A percentile compares a stretch with the other conserved stretches of the same genome.
Evolutionary conservation across 306 rosid genomes (phyloP).

Genomic region (Coriaria nepalensis): DNA sequence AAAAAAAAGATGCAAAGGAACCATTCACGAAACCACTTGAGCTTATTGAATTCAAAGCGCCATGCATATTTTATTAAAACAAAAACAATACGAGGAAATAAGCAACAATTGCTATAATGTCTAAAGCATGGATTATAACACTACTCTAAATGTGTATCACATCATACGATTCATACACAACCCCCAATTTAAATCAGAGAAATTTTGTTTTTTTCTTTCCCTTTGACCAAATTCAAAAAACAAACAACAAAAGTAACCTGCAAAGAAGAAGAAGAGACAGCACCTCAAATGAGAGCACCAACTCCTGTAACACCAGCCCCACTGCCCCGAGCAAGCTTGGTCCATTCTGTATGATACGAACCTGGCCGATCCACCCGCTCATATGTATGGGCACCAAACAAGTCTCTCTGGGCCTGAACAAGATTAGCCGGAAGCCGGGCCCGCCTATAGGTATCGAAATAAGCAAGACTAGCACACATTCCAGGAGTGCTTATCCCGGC

Average conservation of each 20-base stretch:
- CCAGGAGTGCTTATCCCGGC: conserved; percentile 91
- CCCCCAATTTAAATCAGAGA: too few relatives aligned
- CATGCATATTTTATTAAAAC: conserved; percentile 38
- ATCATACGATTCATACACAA: too few relatives aligned
- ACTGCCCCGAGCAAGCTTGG: conserved; percentile 60
- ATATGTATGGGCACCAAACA: conserved; percentile 93
- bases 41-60: conserved; percentile 18
- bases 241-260: conserved; percentile 10
- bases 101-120: conserved; percentile 21
- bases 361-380: conserved; percentile 81
- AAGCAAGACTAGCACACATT: conserved; percentile 93
- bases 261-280: conserved; percentile 17
- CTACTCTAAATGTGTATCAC: too few relatives aligned
- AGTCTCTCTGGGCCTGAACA: conserved; percentile 92
- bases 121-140: conserved; percentile 5
- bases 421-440: conserved; percentile 90
- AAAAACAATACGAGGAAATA: conserved; percentile 15
- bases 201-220: too few relatives aligned
- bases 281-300: conserved; percentile 44
- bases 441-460: conserved; percentile 75
- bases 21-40: not conserved
- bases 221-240: too few relatives aligned
- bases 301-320: conserved; percentile 22
- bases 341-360: conserved; percentile 82
- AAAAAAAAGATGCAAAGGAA: too few relatives aligned